Evolutionary conservation across 2,329 filamentous ascomycete genomes (phyloP), one percentile per base, ranked within the genome.

Genomic region (Botryotinia narcissicola): DNA sequence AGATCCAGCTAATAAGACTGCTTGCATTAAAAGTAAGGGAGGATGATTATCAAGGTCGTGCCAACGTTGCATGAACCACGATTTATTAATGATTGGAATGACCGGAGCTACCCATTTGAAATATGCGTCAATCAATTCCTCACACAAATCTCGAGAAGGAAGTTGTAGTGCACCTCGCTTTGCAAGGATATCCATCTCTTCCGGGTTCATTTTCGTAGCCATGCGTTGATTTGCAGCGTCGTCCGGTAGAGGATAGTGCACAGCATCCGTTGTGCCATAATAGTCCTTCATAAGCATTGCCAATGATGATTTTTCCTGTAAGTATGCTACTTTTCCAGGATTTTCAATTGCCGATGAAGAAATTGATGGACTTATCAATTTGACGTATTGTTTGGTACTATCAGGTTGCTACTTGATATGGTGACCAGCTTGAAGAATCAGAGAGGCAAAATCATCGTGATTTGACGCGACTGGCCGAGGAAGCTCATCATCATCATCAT

Each of bases 321-420:
- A 87, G 80, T 97, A 98, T 71, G 95, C 95, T 69, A 98, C 95
- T 74, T 96, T 89, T 64, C 96, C 95, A 51, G 95, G 94, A 83
- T 98, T 95, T 78, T 95, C 98, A 82, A 98, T 98, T 20, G 96
- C 95, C 7, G 96, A 96, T 74, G 95, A 88, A 6, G 94, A 95
- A 82, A 98, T 98, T 81, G 97, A 97, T 48, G 95, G 95, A 84
- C 97, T 98, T 93, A 98, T 97, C 80, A 97, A 90, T 81, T 97
- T 92, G 73, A 93, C 88, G 81, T 94, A 97, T 61, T 92, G 93
- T 73, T 89, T 88, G 76, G 91, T 92, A 79, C 93, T 91, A 59
- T 90, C 87, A 71, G 92, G 89, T 81, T 96, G 91, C 82, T 95
- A 92, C 48, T 72, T 73, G 25, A 77, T 78, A 81, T 97, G 94